A percentile compares a stretch with the other conserved stretches of the same genome.
phyloP scores from a whole-genome alignment of 2,329 filamentous ascomycete species.

The Sporothrix inflata region DNA sequence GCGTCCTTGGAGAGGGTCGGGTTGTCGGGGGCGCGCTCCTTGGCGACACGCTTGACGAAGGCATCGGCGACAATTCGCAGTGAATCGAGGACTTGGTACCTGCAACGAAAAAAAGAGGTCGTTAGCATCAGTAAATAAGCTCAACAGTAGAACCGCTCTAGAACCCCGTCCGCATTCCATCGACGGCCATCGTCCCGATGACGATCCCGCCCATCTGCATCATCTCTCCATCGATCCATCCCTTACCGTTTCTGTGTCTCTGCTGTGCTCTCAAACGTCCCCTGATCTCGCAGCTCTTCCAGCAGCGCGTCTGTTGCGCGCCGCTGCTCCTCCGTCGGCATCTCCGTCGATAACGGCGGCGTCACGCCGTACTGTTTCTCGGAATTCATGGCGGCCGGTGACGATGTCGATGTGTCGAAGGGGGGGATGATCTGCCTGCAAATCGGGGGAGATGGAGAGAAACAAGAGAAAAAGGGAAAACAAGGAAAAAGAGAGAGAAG shows the following conservation, averaged over 20 bases:
- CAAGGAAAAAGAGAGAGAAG: not conserved
- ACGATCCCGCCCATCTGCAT: not conserved
- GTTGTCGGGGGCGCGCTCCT: constrained; percentile 70
- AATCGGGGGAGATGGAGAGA: not conserved
- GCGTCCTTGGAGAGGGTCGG: constrained; percentile 79
- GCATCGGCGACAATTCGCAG: constrained; percentile 81
- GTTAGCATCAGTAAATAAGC: not conserved
- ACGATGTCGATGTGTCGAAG: constrained; percentile 12
- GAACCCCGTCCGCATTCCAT: constrained; percentile 3
- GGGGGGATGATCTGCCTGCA: not conserved
- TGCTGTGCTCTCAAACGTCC: constrained; percentile 84
- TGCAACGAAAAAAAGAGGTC: constrained; percentile 40
- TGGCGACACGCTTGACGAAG: constrained; percentile 82
- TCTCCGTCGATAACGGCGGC: constrained; percentile 74
- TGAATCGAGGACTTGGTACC: constrained; percentile 72
- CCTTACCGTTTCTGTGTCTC: constrained; percentile 80
- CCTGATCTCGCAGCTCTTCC: constrained; percentile 81
- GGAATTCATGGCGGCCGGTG: constrained; percentile 33
- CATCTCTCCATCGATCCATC: not conserved
- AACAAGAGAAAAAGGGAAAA: not conserved
- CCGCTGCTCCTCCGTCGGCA: constrained; percentile 78
- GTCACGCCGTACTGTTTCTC: constrained; percentile 67
- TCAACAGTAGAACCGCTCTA: not conserved
- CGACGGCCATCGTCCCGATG: not conserved
- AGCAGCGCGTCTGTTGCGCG: constrained; percentile 78